Base-by-base conservation (phyloP, 2,329 filamentous ascomycete genomes). In the Pseudogymnoascus sp. region DNA sequence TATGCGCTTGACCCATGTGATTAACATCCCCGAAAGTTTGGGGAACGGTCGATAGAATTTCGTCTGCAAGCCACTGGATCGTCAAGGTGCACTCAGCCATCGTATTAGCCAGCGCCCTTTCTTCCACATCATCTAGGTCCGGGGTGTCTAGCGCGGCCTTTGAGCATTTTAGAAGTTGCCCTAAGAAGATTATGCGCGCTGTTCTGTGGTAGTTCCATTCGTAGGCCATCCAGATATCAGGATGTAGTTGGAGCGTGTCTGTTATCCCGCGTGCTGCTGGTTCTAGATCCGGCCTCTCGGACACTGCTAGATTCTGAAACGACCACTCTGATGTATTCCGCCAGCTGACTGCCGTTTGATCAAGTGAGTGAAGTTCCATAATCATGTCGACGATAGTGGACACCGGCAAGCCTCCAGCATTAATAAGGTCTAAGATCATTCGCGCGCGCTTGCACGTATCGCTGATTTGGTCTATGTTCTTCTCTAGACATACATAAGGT, bases 161-260 rank as follows among this genome's bases (percentile, higher is more conserved):
- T 13, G 75, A 37, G 48, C 74, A 77, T 37, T 70, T 65, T 2
- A 77, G 61, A 0, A 77, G 64, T 19, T 77, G 74, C 61, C 75
- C 71, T 14, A 75, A 71, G 4, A 77, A 68, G n/a, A 76, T 71
- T 23, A 77, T 75, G 3, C 75, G 71, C 4, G 74, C 75, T 28
- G 75, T 72, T 2, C 76, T 70, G 54, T 77, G 74, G 60, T 78
- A 78, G 57, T 78, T 77, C 74, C 75, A 77, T 64, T 78, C 77
- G 45, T 78, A 78, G 4, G 75, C 73, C 64, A 75, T 76, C 76
- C 77, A 78, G 0, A 77, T 62, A 66, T 78, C 77, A 3, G 68
- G 64, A 62, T 77, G 77, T 2, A 78, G 65, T 63, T 78, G 70
- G 8, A 77, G 65, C 0, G 64, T 69, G 1, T 69, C 69, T 1